Conservation (phyloP, 441 rosid species). For the Adansonia gregorii region DNA sequence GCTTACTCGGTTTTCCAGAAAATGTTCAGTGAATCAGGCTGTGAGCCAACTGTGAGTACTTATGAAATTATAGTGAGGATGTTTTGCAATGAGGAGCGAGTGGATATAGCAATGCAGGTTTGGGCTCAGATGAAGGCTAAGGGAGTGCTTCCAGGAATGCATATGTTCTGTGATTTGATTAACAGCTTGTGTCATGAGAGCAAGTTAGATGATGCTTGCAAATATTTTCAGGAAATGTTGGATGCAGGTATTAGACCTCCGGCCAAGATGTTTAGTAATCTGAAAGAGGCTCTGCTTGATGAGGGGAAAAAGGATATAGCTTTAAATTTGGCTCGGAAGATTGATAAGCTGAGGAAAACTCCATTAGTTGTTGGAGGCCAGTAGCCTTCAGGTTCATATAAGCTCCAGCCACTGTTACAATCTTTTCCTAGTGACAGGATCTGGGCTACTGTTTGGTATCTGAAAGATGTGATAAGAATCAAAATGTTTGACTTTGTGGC, state of each 20-base stretch:
- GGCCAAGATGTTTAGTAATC: constrained; percentile 65
- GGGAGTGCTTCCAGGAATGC: constrained; percentile 86
- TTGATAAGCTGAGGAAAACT: constrained; percentile 64
- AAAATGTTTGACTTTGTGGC: not conserved
- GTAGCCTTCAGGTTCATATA: not conserved
- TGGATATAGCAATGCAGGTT: constrained; percentile 62
- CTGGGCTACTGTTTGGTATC: not conserved
- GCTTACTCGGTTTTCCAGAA: constrained; percentile 62
- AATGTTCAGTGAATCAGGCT: constrained; percentile 46
- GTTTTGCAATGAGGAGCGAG: constrained; percentile 64
- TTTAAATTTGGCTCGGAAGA: constrained; percentile 47
- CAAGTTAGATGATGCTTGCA: constrained; percentile 73
- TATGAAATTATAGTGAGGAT: constrained; percentile 81
- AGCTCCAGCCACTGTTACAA: not conserved
- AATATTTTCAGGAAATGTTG: constrained; percentile 79
- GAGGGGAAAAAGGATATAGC: constrained; percentile 60
- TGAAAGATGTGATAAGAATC: not conserved
- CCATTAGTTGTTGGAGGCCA: constrained; percentile 44
- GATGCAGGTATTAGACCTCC: constrained; percentile 83
- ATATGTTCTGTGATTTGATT: constrained; percentile 75
- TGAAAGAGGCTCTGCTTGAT: constrained; percentile 70
- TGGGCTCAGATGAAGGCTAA: constrained; percentile 78
- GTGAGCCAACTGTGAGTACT: constrained; percentile 71
- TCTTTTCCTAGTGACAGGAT: not conserved
- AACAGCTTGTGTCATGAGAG: constrained; percentile 58